Base-by-base conservation (phyloP, 2,329 filamentous ascomycete species). In the Capronia americana region DNA sequence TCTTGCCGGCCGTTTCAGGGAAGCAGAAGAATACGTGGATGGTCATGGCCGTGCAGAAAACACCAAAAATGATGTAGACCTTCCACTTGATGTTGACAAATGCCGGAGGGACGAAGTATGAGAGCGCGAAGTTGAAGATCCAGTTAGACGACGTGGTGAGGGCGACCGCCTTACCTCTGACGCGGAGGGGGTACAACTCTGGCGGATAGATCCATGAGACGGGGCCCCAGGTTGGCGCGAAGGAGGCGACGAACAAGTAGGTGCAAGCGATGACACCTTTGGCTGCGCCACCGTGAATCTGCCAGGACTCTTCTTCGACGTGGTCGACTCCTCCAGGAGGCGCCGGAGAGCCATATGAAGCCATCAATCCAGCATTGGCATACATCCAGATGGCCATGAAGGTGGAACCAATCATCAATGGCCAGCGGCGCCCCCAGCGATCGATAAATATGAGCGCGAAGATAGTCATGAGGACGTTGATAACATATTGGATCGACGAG, bases 381-480 rank as follows among this genome's bases (percentile, higher is more conserved):
- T 78, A 82, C 74, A 82, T 79, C 67, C 70, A 77, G n/a, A 69
- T 77, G 67, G 75, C 75, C 89, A 92, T 92, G 55, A 90, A 78
- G 26, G 85, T 78, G 5, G 88, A 85, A 57, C 90, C 90, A 28
- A 87, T 74, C n/a, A 92, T 80, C 41, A 92, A 81, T 4, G 89
- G 86, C 1, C 81, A 81, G 50, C 90, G 90, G 69, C 91, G 90
- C 55, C 92, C 92, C 87, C 89, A 92, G 63, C 84, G 82, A 72
- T 95, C 91, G 72, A 93, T 85, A 80, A 82, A 93, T 64, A 93
- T 78, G 26, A 94, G 83, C 1, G 91, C 91, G 0, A 90, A 90
- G 2, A 93, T 76, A 0, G 92, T 94, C 88, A 92, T 91, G 60
- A 88, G 67, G 1, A 94, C 91, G 76, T 93, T 93, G 81, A 94